Evolutionary conservation across 139 green algal genomes (phyloP).

Genomic region (Zygnema cylindricum): DNA sequence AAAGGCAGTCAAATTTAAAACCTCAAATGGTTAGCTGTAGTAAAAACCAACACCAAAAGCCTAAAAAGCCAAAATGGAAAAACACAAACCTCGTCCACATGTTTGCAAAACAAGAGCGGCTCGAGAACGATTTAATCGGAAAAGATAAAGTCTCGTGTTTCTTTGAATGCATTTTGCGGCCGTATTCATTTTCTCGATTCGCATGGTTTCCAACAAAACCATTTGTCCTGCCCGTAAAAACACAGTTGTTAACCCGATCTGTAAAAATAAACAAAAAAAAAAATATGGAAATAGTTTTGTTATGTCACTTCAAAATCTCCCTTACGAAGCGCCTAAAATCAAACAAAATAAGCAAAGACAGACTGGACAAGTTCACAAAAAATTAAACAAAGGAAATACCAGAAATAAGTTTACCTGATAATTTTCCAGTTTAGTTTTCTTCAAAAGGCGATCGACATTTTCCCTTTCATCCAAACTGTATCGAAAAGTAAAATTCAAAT

Average conservation of each 20-base stretch:
- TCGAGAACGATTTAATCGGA: neutral
- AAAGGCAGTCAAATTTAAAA: neutral
- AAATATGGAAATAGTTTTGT: too few relatives aligned
- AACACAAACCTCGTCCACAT: constrained; percentile 23
- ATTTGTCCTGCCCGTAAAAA: constrained; percentile 87
- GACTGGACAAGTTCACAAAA: neutral
- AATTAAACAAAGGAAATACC: neutral
- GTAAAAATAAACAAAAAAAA: too few relatives aligned
- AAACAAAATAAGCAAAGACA: too few relatives aligned
- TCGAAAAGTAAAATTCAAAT: too few relatives aligned
- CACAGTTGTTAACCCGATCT: constrained; percentile 87
- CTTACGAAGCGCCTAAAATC: too few relatives aligned
- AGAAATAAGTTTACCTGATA: constrained; percentile 11
- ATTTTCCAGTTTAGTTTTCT: constrained; percentile 17
- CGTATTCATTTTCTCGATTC: constrained; percentile 77
- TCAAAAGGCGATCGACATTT: neutral
- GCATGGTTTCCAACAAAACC: constrained; percentile 64
- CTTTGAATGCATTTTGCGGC: constrained; percentile 74
- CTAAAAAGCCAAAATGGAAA: neutral
- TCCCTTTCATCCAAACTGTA: constrained; percentile 22
- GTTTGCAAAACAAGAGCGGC: constrained; percentile 42
- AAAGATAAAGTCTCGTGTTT: neutral
- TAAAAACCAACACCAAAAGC: neutral
- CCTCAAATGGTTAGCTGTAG: neutral
- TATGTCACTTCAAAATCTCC: too few relatives aligned